A percentile compares a stretch with the other conserved stretches of the same genome.
Conservation (phyloP, 1,139 yeast genomes). For the Ogataea hybrid region DNA sequence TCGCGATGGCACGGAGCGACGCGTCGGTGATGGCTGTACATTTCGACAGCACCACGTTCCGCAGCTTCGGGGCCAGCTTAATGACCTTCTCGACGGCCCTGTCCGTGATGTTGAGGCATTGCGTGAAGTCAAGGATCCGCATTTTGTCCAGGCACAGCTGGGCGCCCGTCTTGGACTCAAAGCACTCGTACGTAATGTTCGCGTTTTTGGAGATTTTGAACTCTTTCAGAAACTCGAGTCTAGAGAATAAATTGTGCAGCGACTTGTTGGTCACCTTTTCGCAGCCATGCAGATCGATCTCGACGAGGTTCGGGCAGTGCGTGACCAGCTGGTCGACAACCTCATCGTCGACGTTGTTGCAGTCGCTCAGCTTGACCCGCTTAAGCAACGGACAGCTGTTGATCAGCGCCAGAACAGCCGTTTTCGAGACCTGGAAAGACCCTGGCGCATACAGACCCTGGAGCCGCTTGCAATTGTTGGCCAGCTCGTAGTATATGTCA, state of each 20-base stretch:
- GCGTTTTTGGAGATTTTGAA: constrained; percentile 76
- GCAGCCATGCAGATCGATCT: constrained; percentile 85
- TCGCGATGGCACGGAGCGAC: constrained; percentile 68
- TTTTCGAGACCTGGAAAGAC: constrained; percentile 66
- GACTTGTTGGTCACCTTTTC: constrained; percentile 67
- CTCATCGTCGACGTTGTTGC: constrained; percentile 65
- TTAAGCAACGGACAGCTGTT: constrained; percentile 70
- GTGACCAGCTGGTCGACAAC: constrained; percentile 61
- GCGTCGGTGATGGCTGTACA: constrained; percentile 87
- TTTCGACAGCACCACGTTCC: constrained; percentile 87
- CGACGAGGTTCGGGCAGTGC: constrained; percentile 78
- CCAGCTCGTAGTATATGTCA: constrained; percentile 67
- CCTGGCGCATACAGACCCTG: constrained; percentile 93
- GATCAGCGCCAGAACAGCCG: constrained; percentile 60
- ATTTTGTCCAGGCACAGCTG: constrained; percentile 48
- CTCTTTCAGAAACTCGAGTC: constrained; percentile 72
- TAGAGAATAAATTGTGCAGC: constrained; percentile 58
- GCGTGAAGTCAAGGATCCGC: constrained; percentile 82
- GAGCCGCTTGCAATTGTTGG: constrained; percentile 66
- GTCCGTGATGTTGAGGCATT: constrained; percentile 81
- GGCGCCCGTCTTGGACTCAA: constrained; percentile 41
- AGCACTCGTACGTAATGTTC: constrained; percentile 65
- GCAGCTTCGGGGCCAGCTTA: constrained; percentile 72
- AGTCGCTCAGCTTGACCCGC: constrained; percentile 78
- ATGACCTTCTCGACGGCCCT: constrained; percentile 72